A percentile compares a stretch with the other conserved stretches of the same genome.
phyloP scores from a whole-genome alignment of 2,329 filamentous ascomycete genomes.

The Aspergillus transmontanensis region DNA sequence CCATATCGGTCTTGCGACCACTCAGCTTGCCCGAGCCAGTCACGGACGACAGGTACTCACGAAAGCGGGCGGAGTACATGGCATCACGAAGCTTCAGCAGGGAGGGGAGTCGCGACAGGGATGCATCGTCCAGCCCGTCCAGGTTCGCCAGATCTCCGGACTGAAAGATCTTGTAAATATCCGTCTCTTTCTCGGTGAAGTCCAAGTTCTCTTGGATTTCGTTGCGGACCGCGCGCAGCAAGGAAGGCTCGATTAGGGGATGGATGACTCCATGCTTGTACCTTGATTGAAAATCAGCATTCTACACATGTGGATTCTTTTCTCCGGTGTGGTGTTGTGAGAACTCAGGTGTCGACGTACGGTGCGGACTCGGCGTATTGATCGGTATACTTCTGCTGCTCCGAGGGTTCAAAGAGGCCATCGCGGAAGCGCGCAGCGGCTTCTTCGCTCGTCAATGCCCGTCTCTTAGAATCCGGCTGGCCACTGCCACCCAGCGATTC shows the following conservation, averaged over 20 bases:
- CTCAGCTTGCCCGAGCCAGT: slow-evolving; percentile 85
- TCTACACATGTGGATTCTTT: neutral
- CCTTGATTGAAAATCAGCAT: slow-evolving; percentile 35
- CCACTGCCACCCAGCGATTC: slow-evolving; percentile 33
- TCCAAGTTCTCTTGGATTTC: slow-evolving; percentile 90
- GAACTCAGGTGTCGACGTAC: slow-evolving; percentile 30
- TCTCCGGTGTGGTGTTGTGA: neutral
- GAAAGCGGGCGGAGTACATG: slow-evolving; percentile 86
- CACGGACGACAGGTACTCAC: slow-evolving; percentile 83
- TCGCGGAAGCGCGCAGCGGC: slow-evolving; percentile 46
- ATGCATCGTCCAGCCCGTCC: slow-evolving; percentile 85
- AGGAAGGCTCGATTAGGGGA: slow-evolving; percentile 73
- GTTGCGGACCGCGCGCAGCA: slow-evolving; percentile 81
- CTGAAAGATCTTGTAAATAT: slow-evolving; percentile 99
- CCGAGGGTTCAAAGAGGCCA: slow-evolving; percentile 45
- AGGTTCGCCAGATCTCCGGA: slow-evolving; percentile 96
- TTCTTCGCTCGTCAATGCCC: slow-evolving; percentile 41
- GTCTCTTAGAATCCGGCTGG: slow-evolving; percentile 41
- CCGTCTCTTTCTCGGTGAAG: slow-evolving; percentile 97
- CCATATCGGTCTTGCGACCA: slow-evolving; percentile 96
- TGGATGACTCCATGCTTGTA: slow-evolving; percentile 95
- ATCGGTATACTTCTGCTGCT: slow-evolving; percentile 46
- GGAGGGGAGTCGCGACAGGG: slow-evolving; percentile 82
- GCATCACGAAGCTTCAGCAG: slow-evolving; percentile 91
- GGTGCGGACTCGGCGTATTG: slow-evolving; percentile 46